These are phyloP conservation scores for Aspergillus sp. DNA, from an alignment of 2,329 filamentous ascomycete species.

Conservation along the genomic window DNA sequence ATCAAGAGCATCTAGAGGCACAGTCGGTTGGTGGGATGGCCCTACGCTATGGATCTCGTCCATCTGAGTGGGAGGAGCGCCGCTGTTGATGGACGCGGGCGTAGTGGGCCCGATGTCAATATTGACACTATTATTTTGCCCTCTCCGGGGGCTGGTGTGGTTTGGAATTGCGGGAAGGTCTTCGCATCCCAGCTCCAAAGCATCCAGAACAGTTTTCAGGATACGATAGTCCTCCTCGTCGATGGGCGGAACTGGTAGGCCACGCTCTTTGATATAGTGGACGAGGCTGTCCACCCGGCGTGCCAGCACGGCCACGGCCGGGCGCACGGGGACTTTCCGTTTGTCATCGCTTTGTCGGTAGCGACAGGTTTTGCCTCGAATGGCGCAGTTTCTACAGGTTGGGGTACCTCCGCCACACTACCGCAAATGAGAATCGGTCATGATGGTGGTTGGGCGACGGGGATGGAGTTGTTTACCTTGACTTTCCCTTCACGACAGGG, in stretches of 20 bases:
- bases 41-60: not conserved
- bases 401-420: slow-evolving; percentile 41
- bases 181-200: slow-evolving; percentile 26
- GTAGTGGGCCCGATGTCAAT: slow-evolving; percentile 9
- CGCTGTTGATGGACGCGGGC: slow-evolving; percentile 14
- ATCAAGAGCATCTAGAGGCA: no score
- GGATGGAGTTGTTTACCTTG: slow-evolving; percentile 32
- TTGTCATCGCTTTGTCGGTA: slow-evolving; percentile 43
- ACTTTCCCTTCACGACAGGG: slow-evolving; percentile 50
- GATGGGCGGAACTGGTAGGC: slow-evolving; percentile 42
- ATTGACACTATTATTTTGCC: not conserved
- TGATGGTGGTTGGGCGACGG: not conserved
- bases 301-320: not conserved
- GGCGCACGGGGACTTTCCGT: slow-evolving; percentile 22
- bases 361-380: slow-evolving; percentile 39
- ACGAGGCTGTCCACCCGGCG: slow-evolving; percentile 37
- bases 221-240: slow-evolving; percentile 36
- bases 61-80: not conserved
- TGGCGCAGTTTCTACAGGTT: slow-evolving; percentile 40
- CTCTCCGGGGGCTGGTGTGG: slow-evolving; percentile 20
- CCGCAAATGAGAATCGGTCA: not conserved
- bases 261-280: slow-evolving; percentile 44
- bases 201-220: slow-evolving; percentile 39
- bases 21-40: no score
- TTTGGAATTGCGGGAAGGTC: not conserved